Evolutionary conservation across 139 green algal species (phyloP), one percentile per base, ranked within the genome.

Genomic region (Volvox reticuliferus): DNA sequence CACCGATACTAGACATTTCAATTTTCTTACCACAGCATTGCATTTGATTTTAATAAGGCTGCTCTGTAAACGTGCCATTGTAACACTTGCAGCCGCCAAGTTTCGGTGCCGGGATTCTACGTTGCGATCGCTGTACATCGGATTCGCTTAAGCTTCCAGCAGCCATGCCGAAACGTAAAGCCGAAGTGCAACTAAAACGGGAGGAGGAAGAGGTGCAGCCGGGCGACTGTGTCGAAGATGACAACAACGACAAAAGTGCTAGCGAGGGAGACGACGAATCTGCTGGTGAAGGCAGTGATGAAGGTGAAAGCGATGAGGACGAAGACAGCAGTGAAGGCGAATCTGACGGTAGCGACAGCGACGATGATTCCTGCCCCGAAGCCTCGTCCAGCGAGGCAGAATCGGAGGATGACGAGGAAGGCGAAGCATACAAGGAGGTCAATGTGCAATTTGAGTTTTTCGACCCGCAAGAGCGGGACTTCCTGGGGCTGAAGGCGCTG

Each of bases 381-480:
- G 87, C 35, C 14, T 75, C 87, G 1, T 37, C 76, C 14, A 82
- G 65, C 62, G 21, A 71, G 81, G 22, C 33, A 69, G 86, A 90
- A 50, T 90, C 86, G 12, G 86, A 83, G 12, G 93, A 94, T 61
- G 93, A 90, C 44, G 88, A 93, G 55, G 91, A 95, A 0, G 82
- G 89, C 71, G 91, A 95, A 65, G 79, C 77, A 28, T 91, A 93
- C 61, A 91, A 96, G 30, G 67, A 98, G 35, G 92, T 99, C 5
- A 62, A 97, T 32, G 95, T 99, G 0, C 92, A 99, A 62, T 98
- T 99, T 85, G 94, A 98, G 71, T 99, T 99, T 80, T 98, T 96
- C 73, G 95, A 97, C 30, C 97, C 97, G 0, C 90, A 55, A 33
- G 96, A 98, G n/a, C 89, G 91, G 0, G 97, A 99, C 93, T 99